Evolutionary conservation across 1,284 basidiomycete genomes (phyloP).

Genomic region (Rhodotorula glutinis): DNA sequence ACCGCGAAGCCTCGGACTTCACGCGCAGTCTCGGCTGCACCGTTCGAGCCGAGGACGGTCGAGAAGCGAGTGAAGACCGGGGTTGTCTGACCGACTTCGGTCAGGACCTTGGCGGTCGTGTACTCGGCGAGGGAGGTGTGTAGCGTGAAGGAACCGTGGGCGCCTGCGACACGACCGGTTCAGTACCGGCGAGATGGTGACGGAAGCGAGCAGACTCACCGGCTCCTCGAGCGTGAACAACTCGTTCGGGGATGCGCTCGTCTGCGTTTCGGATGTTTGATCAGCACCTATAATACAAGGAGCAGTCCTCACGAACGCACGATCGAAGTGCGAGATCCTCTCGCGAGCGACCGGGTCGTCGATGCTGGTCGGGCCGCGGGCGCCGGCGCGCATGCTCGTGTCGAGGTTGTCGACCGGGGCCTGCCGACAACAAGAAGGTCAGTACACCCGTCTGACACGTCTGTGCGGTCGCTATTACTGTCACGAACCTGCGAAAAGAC

Average conservation of each 20-base stretch:
- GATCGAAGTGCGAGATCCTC: conserved; percentile 41
- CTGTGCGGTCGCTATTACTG: too few species aligned
- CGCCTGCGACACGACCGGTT: conserved; percentile 51
- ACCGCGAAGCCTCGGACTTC: conserved; percentile 80
- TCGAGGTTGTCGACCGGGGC: conserved; percentile 43
- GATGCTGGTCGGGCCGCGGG: conserved; percentile 34
- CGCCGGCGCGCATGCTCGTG: conserved; percentile 36
- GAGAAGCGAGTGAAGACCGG: conserved; percentile 76
- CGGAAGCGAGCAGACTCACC: conserved; percentile 51
- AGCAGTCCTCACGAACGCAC: not conserved
- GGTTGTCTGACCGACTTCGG: conserved; percentile 63
- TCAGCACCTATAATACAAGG: too few species aligned
- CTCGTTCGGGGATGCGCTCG: conserved; percentile 66
- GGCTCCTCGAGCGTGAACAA: conserved; percentile 61
- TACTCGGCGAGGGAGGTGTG: conserved; percentile 63
- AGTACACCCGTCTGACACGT: too few species aligned
- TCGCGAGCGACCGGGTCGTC: conserved; percentile 39
- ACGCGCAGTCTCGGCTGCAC: conserved; percentile 72
- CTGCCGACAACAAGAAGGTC: not conserved
- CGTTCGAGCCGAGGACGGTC: conserved; percentile 71
- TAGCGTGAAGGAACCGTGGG: conserved; percentile 74
- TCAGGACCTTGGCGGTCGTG: conserved; percentile 65
- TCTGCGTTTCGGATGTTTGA: too few species aligned
- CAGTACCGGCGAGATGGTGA: conserved; percentile 48
- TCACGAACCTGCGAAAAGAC: conserved; percentile 20